Conservation (phyloP, 495 filamentous ascomycete species). For the Neurospora sp. region DNA sequence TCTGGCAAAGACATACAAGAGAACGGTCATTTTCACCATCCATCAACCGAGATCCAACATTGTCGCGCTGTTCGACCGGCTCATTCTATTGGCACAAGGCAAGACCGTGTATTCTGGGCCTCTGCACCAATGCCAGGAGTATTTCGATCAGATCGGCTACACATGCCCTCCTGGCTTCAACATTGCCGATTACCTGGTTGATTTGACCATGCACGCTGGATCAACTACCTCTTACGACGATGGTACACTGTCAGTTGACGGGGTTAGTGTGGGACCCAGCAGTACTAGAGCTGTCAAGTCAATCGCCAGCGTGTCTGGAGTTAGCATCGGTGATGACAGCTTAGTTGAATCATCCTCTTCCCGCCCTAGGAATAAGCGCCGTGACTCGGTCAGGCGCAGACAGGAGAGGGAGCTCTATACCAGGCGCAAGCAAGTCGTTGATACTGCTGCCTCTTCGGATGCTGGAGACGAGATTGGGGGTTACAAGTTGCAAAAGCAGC, state of each 20-base stretch:
- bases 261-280: conserved; percentile 68
- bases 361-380: conserved; percentile 56
- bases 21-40: conserved; percentile 96
- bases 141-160: conserved; percentile 87
- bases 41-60: conserved; percentile 99
- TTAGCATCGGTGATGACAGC: conserved; percentile 49
- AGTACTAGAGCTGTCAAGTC: conserved; percentile 87
- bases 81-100: conserved; percentile 82
- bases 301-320: conserved; percentile 67
- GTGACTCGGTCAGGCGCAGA: conserved; percentile 64
- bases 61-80: conserved; percentile 91
- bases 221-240: conserved; percentile 31
- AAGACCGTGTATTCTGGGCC: conserved; percentile 89
- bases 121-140: conserved; percentile 79
- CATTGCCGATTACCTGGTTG: conserved; percentile 94
- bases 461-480: conserved; percentile 48
- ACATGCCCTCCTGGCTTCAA: conserved; percentile 94
- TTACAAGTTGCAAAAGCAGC: conserved; percentile 57
- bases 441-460: conserved; percentile 58
- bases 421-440: conserved; percentile 55
- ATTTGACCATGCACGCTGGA: conserved; percentile 89
- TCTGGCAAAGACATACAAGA: conserved; percentile 87
- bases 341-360: conserved; percentile 29
- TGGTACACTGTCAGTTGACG: conserved; percentile 51
- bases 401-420: conserved; percentile 91